Base-by-base conservation (phyloP, 2,329 filamentous ascomycete species). In the Cadophora gregata region DNA sequence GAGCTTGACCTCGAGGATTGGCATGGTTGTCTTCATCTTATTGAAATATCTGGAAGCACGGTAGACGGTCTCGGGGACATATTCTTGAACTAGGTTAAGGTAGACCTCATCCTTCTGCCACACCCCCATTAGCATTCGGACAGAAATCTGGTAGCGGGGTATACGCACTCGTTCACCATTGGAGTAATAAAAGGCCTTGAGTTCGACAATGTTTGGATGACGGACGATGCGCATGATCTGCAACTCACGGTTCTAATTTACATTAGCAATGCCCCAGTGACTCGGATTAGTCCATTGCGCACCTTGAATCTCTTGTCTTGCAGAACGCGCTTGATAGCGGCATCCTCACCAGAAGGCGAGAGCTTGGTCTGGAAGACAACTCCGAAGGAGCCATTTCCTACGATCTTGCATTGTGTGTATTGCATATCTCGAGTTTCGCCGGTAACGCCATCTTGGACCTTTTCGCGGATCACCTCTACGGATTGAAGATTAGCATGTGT, bases 291-390 rank as follows among this genome's bases (percentile, higher is more conserved):
- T 55, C n/a, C 42, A 38, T 62, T 69, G 75, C 79, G 76, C 78
- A 97, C 96, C 92, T 99, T 99, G 90, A 99, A 99, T 78, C 96
- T 90, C 86, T 99, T 99, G 86, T 99, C 96, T 79, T 99, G 96
- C 67, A 99, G 87, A 68, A 99, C 96, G 75, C 96, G 91, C 86
- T 99, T 99, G 85, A 99, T 99, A 79, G 96, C 96, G 63, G 96
- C 96, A 83, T 99, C 96, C 81, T 99, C 96, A 71, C 95, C 95
- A 71, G 92, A 96, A n/a, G 96, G 96, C 69, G 95, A 95, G 76
- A 99, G 87, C 84, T 98, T 98, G 66, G 96, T 99, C 84, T 99
- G 96, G 81, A 99, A 99, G 72, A 99, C 96, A 60, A 99, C 95
- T 72, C 96, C 96, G 75, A 99, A 99, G 42, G 95, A 98, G 74